phyloP scores from a whole-genome alignment of 2,329 filamentous ascomycete genomes.

The Sphaerostilbella broomeana region DNA sequence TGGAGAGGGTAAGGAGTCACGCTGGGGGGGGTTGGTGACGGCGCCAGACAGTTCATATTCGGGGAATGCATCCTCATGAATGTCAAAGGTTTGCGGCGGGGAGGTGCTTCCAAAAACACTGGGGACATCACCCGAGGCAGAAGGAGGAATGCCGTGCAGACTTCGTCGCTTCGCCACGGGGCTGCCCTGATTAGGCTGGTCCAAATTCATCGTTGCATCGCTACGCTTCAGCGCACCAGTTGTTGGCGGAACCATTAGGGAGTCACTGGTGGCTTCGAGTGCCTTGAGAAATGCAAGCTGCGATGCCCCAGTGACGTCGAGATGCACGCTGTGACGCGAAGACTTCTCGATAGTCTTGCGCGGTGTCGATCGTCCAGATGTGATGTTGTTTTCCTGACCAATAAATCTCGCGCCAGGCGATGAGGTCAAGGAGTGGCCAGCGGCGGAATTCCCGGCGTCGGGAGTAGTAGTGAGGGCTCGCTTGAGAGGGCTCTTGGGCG shows the following conservation, averaged over 20 bases:
- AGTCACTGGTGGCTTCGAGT: slow-evolving; percentile 37
- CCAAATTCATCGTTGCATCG: slow-evolving; percentile 82
- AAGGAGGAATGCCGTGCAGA: slow-evolving; percentile 65
- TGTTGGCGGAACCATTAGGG: slow-evolving; percentile 24
- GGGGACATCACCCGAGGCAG: slow-evolving; percentile 52
- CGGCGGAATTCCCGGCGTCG: slow-evolving; percentile 62
- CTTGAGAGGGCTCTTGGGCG: slow-evolving; percentile 75
- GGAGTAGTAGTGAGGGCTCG: slow-evolving; percentile 64
- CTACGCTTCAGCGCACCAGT: slow-evolving; percentile 87
- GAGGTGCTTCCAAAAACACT: slow-evolving; percentile 66
- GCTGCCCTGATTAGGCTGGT: slow-evolving; percentile 70
- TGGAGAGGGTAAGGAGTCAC: slow-evolving; percentile 38
- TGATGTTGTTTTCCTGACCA: slow-evolving; percentile 38
- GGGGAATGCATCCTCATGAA: slow-evolving; percentile 40
- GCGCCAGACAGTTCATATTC: slow-evolving; percentile 50
- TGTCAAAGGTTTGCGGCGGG: slow-evolving; percentile 43
- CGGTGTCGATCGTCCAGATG: slow-evolving; percentile 28
- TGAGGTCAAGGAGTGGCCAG: slow-evolving; percentile 36
- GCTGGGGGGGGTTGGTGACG: slow-evolving; percentile 22
- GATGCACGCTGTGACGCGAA: slow-evolving; percentile 48
- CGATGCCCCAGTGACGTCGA: slow-evolving; percentile 49
- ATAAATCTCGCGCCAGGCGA: slow-evolving; percentile 31
- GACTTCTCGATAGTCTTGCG: slow-evolving; percentile 36
- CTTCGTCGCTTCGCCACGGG: slow-evolving; percentile 89
- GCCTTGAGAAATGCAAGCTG: slow-evolving; percentile 45